Conservation (phyloP, 768 basidiomycete genomes). For the Daedaleopsis sinensis region DNA sequence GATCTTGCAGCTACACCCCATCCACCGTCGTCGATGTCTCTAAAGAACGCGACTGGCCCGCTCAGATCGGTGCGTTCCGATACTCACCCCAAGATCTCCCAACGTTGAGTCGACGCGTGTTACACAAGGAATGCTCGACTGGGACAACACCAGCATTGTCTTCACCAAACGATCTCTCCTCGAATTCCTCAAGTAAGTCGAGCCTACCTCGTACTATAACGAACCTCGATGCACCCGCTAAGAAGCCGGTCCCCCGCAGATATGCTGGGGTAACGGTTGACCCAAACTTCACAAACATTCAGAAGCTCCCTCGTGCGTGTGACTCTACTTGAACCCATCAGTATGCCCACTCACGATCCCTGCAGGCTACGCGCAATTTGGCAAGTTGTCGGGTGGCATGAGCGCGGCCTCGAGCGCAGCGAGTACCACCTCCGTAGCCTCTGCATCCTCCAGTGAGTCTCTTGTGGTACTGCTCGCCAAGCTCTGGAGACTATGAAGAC, state of each 20-base stretch:
- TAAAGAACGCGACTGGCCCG: constrained; percentile 75
- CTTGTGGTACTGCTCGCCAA: background rate
- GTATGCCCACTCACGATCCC: constrained; percentile 2
- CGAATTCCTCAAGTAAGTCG: constrained; percentile 73
- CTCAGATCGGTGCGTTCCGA: constrained; percentile 56
- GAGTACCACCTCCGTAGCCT: constrained; percentile 19
- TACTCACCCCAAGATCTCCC: background rate
- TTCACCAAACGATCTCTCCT: constrained; percentile 79
- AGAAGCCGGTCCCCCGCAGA: constrained; percentile 38
- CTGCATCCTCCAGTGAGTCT: background rate
- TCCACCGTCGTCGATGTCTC: constrained; percentile 56
- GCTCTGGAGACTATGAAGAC: background rate
- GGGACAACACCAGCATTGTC: constrained; percentile 75
- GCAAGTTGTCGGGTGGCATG: constrained; percentile 45
- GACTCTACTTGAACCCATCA: background rate
- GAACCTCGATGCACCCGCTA: constrained; percentile 16
- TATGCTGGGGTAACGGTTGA: constrained; percentile 78
- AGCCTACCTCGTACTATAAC: constrained; percentile 4
- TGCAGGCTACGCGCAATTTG: constrained; percentile 73
- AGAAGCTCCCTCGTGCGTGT: constrained; percentile 70
- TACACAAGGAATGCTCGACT: constrained; percentile 71
- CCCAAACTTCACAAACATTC: constrained; percentile 72
- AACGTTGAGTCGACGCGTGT: background rate
- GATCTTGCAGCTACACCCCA: constrained; percentile 55
- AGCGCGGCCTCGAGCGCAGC: constrained; percentile 24